These are phyloP conservation scores for Cutaneotrichosporon sp. DNA, from an alignment of 1,284 basidiomycete genomes.

Conservation along the genomic window DNA sequence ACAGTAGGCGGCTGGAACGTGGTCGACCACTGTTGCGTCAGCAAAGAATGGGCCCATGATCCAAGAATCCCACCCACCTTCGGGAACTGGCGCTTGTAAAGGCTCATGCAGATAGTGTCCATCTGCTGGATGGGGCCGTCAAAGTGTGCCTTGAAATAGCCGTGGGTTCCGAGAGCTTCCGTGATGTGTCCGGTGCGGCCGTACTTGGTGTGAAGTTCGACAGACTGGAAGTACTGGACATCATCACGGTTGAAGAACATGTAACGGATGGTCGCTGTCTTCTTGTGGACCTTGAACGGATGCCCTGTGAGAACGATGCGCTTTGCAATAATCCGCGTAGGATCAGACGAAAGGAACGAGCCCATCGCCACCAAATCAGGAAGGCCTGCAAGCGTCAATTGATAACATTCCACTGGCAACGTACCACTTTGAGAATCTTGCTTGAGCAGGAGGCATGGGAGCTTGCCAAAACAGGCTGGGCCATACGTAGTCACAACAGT, in stretches of 20 bases:
- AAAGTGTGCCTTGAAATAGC: slow-evolving; percentile 97
- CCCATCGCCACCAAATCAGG: slow-evolving; percentile 89
- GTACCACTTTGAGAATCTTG: background rate
- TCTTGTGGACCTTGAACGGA: slow-evolving; percentile 96
- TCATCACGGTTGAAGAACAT: slow-evolving; percentile 98
- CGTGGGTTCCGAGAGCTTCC: slow-evolving; percentile 95
- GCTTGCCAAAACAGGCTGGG: slow-evolving; percentile 84
- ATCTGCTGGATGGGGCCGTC: slow-evolving; percentile 94
- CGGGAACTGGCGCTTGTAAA: slow-evolving; percentile 89
- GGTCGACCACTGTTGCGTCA: slow-evolving; percentile 30
- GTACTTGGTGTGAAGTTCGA: slow-evolving; percentile 89
- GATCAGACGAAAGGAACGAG: slow-evolving; percentile 81
- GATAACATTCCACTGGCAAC: background rate
- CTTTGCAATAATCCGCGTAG: slow-evolving; percentile 88
- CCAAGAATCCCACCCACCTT: slow-evolving; percentile 48
- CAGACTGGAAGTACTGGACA: slow-evolving; percentile 87
- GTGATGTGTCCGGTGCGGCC: slow-evolving; percentile 89
- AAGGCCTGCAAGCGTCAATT: slow-evolving; percentile 45
- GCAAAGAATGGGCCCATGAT: background rate
- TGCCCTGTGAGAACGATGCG: slow-evolving; percentile 91
- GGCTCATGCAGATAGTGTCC: slow-evolving; percentile 87
- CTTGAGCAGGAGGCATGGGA: slow-evolving; percentile 68
- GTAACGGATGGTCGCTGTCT: slow-evolving; percentile 94
- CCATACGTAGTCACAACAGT: slow-evolving; percentile 83
- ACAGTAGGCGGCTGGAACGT: slow-evolving; percentile 25